Evolutionary conservation across 2,329 filamentous ascomycete species (phyloP).

Genomic region (Arachnomyces sp.): DNA sequence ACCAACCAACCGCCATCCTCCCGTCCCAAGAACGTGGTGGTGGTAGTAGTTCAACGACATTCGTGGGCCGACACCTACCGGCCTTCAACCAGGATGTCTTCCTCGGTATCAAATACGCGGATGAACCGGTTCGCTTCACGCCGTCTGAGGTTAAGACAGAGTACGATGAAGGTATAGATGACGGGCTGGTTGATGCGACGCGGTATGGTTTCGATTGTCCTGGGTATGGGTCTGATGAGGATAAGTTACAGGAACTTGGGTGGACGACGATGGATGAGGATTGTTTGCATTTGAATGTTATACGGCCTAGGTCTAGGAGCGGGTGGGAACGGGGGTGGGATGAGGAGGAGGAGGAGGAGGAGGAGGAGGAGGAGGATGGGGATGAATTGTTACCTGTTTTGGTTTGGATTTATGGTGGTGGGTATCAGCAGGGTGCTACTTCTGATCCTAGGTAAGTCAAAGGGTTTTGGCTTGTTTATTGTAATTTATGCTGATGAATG

Average conservation of each 20-base stretch:
- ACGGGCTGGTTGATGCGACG: conserved; percentile 15
- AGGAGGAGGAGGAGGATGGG: background rate
- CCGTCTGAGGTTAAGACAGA: conserved; percentile 16
- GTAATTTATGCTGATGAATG: background rate
- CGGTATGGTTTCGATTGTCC: conserved; percentile 26
- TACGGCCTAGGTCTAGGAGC: conserved; percentile 12
- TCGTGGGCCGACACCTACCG: conserved; percentile 20
- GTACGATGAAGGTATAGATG: conserved; percentile 7
- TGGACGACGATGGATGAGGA: conserved; percentile 18
- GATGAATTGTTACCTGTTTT: conserved; percentile 20
- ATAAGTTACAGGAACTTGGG: conserved; percentile 15
- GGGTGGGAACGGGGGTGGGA: no score
- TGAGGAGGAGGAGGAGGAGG: no score
- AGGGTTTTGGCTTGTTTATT: background rate
- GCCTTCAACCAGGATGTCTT: conserved; percentile 23
- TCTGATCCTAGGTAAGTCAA: conserved; percentile 22
- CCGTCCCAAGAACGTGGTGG: no score
- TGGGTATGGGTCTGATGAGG: conserved; percentile 24
- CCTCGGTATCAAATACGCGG: conserved; percentile 24
- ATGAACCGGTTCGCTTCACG: conserved; percentile 22
- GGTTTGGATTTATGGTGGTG: conserved; percentile 26
- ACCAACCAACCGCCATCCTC: no score
- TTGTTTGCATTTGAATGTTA: conserved; percentile 23
- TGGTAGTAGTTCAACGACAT: conserved; percentile 12
- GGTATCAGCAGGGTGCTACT: conserved; percentile 24